Evolutionary conservation across 768 basidiomycete species (phyloP), one percentile per base, ranked within the genome.

Genomic region (Lanmaoa pseudosensibilis): DNA sequence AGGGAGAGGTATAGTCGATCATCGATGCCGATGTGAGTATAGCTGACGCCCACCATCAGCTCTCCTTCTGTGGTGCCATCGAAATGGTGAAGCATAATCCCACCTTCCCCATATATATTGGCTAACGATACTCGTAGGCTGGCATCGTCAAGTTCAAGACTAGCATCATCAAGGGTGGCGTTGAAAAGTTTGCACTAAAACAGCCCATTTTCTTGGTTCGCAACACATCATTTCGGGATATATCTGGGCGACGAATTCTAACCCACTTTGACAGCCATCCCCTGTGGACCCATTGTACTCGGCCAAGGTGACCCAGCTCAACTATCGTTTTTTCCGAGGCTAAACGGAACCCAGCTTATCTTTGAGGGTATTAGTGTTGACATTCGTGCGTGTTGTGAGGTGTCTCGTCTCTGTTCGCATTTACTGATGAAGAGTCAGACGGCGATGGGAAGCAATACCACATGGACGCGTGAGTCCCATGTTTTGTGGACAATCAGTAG

Each of bases 311-410:
- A 32, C 60, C 7, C n/a, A 19, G 21, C 25, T 10, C 16, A 12
- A 30, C 13, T 23, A 15, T 25, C 4, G n/a, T 21, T 33, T 43
- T 25, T 41, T 33, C 25, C 33, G 15, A 25, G 47, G 25, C 60
- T 55, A 54, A 52, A 33, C 27, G 16, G 23, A 52, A 23, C 19
- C 5, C 30, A 87, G 82, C 74, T 92, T 37, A 77, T 88, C 19
- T 90, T 92, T 61, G 86, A 90, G 64, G 89, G 89, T 3, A 78
- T 90, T 61, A 83, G 85, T 39, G 87, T 90, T 39, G 85, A 89
- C 60, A 77, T 83, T 56, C 85, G 85, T 86, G 80, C 75, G 50
- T 48, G 25, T 32, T 32, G 23, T 21, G 34, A 12, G 5, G 11
- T 25, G 7, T 30, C 5, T n/a, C 36, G 38, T 50, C 21, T 40